Evolutionary conservation across 805 yeast genomes (phyloP).

Genomic region (Dipodascus albidus): DNA sequence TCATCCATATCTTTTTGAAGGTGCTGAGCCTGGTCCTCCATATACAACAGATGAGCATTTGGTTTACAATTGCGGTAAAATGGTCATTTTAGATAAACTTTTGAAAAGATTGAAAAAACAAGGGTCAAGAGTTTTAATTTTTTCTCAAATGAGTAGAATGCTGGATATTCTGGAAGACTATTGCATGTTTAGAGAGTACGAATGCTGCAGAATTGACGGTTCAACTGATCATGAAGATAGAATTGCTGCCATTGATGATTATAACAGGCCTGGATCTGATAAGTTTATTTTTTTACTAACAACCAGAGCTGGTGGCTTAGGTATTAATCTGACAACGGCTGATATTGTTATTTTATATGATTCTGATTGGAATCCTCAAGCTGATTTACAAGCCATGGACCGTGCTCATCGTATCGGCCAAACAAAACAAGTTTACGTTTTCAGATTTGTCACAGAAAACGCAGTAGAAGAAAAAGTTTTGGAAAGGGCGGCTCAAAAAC

Average conservation of each 20-base stretch:
- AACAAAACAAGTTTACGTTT: conserved; percentile 87
- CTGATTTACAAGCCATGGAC: conserved; percentile 96
- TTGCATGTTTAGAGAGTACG: conserved; percentile 71
- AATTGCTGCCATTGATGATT: conserved; percentile 84
- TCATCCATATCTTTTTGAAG: conserved; percentile 93
- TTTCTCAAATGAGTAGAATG: conserved; percentile 87
- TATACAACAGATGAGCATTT: conserved; percentile 91
- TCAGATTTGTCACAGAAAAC: conserved; percentile 85
- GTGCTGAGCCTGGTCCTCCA: conserved; percentile 99
- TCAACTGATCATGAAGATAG: conserved; percentile 90
- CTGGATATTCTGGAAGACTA: conserved; percentile 88
- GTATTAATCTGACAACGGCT: conserved; percentile 85
- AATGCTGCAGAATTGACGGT: conserved; percentile 90
- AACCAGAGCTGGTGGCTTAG: conserved; percentile 94
- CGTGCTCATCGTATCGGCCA: conserved; percentile 97
- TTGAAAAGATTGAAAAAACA: conserved; percentile 57
- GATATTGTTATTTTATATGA: conserved; percentile 83
- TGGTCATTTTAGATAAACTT: conserved; percentile 80
- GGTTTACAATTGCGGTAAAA: conserved; percentile 77
- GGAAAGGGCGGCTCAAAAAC: conserved; percentile 91
- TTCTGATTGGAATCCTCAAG: conserved; percentile 98
- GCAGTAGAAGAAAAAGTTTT: conserved; percentile 95
- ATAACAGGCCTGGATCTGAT: conserved; percentile 65
- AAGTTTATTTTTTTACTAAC: conserved; percentile 80
- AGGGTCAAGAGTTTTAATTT: conserved; percentile 84